These are phyloP conservation scores for Heliamphora pulchella DNA, from an alignment of 179 eudicot species.

Conservation along the genomic window DNA sequence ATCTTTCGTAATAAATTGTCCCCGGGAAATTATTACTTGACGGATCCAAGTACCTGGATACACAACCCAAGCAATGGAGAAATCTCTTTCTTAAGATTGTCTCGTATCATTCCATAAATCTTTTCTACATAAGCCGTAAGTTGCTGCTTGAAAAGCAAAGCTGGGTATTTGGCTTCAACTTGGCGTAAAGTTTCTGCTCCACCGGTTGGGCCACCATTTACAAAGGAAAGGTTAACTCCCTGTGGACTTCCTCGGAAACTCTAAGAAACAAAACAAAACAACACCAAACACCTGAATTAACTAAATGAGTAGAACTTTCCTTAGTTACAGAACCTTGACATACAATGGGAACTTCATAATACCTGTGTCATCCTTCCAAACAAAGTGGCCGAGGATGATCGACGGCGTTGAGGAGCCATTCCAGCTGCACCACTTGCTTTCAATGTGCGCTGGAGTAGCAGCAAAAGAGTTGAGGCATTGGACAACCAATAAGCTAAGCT, in stretches of 20 bases:
- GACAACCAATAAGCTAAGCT: conserved; percentile 80
- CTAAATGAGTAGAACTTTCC: background rate
- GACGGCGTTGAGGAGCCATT: conserved; percentile 58
- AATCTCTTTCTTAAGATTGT: conserved; percentile 76
- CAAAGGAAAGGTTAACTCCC: conserved; percentile 47
- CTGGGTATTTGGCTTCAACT: conserved; percentile 89
- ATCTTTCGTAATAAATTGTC: background rate
- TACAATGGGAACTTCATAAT: conserved; percentile 1
- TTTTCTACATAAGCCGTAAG: conserved; percentile 86
- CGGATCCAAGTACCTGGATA: conserved; percentile 53
- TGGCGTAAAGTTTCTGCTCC: conserved; percentile 46
- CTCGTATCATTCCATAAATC: conserved; percentile 89
- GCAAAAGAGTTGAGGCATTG: conserved; percentile 67
- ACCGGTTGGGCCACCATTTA: conserved; percentile 39
- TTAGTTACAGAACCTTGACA: background rate
- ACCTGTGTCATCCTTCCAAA: conserved; percentile 86
- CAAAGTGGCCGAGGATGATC: conserved; percentile 54
- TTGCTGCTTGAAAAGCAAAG: conserved; percentile 84
- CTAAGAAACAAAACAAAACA: conserved; percentile 32
- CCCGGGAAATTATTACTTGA: background rate
- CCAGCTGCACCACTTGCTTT: conserved; percentile 77
- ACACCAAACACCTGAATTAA: background rate
- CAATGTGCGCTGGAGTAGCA: conserved; percentile 69
- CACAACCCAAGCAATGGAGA: conserved; percentile 85
- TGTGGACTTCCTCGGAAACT: conserved; percentile 85